Percentiles rank a stretch among this genome's conserved stretches.
Conservation (phyloP, 192 early-diverging fungal genomes). For the Pilaira anomala region DNA sequence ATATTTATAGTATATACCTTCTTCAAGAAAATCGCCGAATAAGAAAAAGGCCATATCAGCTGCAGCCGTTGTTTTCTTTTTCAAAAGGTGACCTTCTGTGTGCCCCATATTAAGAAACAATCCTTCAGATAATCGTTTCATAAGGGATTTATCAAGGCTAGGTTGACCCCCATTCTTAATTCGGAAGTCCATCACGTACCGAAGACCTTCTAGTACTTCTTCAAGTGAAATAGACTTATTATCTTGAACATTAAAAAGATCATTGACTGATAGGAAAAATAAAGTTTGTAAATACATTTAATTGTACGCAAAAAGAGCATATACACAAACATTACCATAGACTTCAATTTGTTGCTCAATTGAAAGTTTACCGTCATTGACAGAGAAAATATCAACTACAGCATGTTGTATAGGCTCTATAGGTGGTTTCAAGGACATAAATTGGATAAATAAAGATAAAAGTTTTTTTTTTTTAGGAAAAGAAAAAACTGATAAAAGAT, state of each 20-base stretch:
- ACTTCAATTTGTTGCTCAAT: constrained; percentile 67
- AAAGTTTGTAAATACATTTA: neutral
- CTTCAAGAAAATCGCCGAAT: constrained; percentile 94
- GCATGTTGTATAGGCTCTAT: constrained; percentile 5
- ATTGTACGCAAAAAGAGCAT: neutral
- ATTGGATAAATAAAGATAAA: neutral
- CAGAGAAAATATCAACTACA: constrained; percentile 14
- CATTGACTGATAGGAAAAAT: constrained; percentile 47
- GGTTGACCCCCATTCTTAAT: constrained; percentile 82
- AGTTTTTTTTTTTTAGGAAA: too few relatives aligned
- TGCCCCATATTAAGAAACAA: constrained; percentile 78
- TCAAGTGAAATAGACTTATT: constrained; percentile 64
- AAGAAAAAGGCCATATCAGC: constrained; percentile 85
- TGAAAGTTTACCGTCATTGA: constrained; percentile 29
- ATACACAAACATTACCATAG: constrained; percentile 36
- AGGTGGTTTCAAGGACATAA: constrained; percentile 16
- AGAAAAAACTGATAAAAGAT: too few relatives aligned
- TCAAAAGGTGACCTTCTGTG: constrained; percentile 58
- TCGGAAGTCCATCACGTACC: constrained; percentile 93
- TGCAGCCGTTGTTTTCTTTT: constrained; percentile 62
- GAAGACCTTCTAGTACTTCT: constrained; percentile 85
- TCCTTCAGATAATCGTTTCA: constrained; percentile 84
- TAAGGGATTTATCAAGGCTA: constrained; percentile 75
- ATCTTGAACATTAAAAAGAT: constrained; percentile 75
- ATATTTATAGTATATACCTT: constrained; percentile 42